Evolutionary conservation across 495 filamentous ascomycete species (phyloP).

Genomic region (Talaromyces borbonicus): DNA sequence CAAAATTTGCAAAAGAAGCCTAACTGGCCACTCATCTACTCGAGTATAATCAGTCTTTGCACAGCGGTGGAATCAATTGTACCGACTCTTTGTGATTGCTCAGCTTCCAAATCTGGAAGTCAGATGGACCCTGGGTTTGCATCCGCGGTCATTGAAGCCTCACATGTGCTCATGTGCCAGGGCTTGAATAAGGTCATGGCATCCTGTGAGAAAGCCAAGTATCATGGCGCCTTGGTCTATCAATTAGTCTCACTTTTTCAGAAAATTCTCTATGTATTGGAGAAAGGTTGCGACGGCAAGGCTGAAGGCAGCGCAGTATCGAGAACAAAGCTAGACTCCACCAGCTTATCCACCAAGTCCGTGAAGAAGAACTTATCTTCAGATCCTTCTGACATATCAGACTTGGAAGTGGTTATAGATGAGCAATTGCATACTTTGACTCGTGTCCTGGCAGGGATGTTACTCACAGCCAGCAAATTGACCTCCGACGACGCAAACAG

Average conservation of each 20-base stretch:
- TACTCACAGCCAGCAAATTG: slow-evolving; percentile 16
- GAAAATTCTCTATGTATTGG: slow-evolving; percentile 22
- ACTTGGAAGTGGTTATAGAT: slow-evolving; percentile 6
- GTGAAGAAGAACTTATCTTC: not conserved
- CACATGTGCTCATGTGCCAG: slow-evolving; percentile 18
- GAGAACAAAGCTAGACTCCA: not conserved
- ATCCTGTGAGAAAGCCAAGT: slow-evolving; percentile 9
- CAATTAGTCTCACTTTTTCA: slow-evolving; percentile 33
- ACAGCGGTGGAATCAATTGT: slow-evolving; percentile 15
- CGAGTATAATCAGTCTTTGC: slow-evolving; percentile 19
- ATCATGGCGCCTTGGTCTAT: slow-evolving; percentile 23
- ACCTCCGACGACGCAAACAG: slow-evolving; percentile 15
- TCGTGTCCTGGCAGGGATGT: slow-evolving; percentile 22
- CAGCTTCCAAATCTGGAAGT: not conserved
- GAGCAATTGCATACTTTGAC: slow-evolving; percentile 14
- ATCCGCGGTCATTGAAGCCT: slow-evolving; percentile 14
- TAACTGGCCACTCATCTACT: slow-evolving; percentile 13
- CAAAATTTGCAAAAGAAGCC: slow-evolving; percentile 21
- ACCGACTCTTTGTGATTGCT: not conserved
- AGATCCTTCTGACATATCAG: not conserved
- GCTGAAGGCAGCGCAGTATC: slow-evolving; percentile 5
- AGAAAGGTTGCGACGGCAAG: slow-evolving; percentile 18
- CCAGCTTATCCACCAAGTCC: not conserved
- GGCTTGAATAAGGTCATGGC: slow-evolving; percentile 24
- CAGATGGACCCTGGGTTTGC: slow-evolving; percentile 10